Evolutionary conservation across 2,329 filamentous ascomycete species (phyloP), one percentile per base, ranked within the genome.

Genomic region (Dactylellina haptotyla): DNA sequence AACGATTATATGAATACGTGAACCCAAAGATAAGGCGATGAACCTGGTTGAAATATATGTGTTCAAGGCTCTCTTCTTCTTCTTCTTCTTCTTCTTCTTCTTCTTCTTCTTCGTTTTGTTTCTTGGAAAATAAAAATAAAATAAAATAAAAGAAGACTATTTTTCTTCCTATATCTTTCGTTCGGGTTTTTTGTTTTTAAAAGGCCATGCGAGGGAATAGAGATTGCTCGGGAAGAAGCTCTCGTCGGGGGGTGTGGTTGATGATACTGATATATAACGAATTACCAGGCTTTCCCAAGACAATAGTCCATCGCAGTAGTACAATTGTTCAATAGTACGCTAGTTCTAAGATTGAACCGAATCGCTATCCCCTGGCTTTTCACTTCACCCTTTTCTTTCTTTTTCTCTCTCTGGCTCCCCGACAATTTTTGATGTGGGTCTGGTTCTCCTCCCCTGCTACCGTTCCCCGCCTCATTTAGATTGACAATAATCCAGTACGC

Each of bases 401-500:
- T 53, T 56, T 65, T 30, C 28, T 34, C 25, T 32, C 32, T 37
- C 45, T 50, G 14, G 8, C 4, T 26, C 32, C 51, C 65, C 45
- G 57, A 63, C 58, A 58, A 62, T 64, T 58, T n/a, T 72, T 54
- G 28, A 59, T 63, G 67, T 72, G 67, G 67, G 67, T 51, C 59
- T 48, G 59, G 50, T 34, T 64, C 54, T 56, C 41, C 43, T 58
- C 48, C 67, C 67, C 67, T 72, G 67, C 53, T 72, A 72, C 67
- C 67, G 67, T 72, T 72, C 67, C 67, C 67, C 67, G 67, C 67
- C 61, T 72, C 67, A 72, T 41, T 64, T 64, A 72, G 59, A 72
- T 72, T 59, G 59, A 64, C 39, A 50, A 23, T 45, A 18, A 54
- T 41, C 6, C 9, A 28, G 20, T 18, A 25, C 23, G 20, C 20